Conservation (phyloP, 768 basidiomycete species). For the Pulveroboletus sp. region DNA sequence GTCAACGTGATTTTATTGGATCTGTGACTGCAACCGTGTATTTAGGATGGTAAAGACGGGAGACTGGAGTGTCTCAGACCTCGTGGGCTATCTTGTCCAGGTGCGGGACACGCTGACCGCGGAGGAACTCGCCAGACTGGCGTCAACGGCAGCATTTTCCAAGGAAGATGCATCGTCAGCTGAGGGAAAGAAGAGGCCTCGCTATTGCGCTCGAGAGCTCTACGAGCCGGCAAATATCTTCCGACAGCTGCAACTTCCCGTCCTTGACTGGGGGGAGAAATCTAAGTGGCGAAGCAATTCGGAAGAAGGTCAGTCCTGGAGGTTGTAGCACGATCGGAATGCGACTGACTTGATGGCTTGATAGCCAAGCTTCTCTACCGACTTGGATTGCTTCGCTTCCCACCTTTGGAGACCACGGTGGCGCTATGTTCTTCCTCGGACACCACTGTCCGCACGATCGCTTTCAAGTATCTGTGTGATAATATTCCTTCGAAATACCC, state of each 20-base stretch:
- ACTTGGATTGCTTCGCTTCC: conserved; percentile 64
- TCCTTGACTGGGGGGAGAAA: conserved; percentile 82
- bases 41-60: conserved; percentile 83
- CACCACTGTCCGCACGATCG: conserved; percentile 45
- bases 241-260: conserved; percentile 67
- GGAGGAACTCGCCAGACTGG: conserved; percentile 52
- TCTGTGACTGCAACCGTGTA: neutral
- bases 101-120: conserved; percentile 60
- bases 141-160: conserved; percentile 71
- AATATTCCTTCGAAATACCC: conserved; percentile 59
- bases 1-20: conserved; percentile 10
- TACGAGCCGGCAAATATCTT: conserved; percentile 81
- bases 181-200: conserved; percentile 34
- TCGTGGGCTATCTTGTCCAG: conserved; percentile 83
- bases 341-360: conserved; percentile 1
- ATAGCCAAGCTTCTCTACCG: conserved; percentile 76
- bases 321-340: neutral
- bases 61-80: conserved; percentile 81
- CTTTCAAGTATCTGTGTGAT: conserved; percentile 79
- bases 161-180: conserved; percentile 39
- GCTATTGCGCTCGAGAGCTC: conserved; percentile 66
- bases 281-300: conserved; percentile 77
- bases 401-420: conserved; percentile 62
- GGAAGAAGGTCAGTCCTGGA: conserved; percentile 66
- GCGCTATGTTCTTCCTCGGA: conserved; percentile 61